Evolutionary conservation across 2,329 filamentous ascomycete genomes (phyloP), one percentile per base, ranked within the genome.

Genomic region (Sporothrix protearum): DNA sequence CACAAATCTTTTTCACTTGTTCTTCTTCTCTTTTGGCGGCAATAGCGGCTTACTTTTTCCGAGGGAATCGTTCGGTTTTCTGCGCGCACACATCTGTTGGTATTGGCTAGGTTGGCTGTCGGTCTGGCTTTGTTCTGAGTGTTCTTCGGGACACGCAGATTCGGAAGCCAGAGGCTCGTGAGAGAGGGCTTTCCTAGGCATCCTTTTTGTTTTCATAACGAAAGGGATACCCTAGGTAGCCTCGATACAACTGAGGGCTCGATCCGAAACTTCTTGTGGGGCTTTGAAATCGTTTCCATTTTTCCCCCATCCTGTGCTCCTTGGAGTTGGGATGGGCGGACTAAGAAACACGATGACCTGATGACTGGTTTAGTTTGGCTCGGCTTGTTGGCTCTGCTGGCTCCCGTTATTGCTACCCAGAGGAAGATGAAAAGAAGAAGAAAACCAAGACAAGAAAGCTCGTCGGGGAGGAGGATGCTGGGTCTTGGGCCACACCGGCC

Each of bases 101-200:
- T 80, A 78, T 83, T 81, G 82, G 82, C 82, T 86, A 83, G 80
- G 85, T 86, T 84, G 85, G 85, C 85, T 85, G 83, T 87, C 83
- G 82, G 84, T 84, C 85, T 82, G 81, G 81, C 77, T 39, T 47
- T 39, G 33, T 53, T 45, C 30, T 9, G 36, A n/a, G n/a, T 49
- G 14, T 47, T 33, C 33, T 42, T 7, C 57, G 16, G 57, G 30
- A 22, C 4, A 28, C 12, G 7, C 2, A 2, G 49, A 19, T 6
- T 51, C 39, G 33, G 19, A 51, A 4, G 39, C 42, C 9, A 55
- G 63, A 71, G n/a, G 57, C 63, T 68, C 49, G 64, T 57, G 70
- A 71, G 72, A 57, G 36, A 63, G 63, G 70, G 28, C 19, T 30
- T 30, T 39, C 36, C 16, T 68, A 47, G 72, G 66, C 7, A 30